These are phyloP conservation scores for Spathaspora girioi DNA, from an alignment of 805 yeast genomes.

Conservation along the genomic window DNA sequence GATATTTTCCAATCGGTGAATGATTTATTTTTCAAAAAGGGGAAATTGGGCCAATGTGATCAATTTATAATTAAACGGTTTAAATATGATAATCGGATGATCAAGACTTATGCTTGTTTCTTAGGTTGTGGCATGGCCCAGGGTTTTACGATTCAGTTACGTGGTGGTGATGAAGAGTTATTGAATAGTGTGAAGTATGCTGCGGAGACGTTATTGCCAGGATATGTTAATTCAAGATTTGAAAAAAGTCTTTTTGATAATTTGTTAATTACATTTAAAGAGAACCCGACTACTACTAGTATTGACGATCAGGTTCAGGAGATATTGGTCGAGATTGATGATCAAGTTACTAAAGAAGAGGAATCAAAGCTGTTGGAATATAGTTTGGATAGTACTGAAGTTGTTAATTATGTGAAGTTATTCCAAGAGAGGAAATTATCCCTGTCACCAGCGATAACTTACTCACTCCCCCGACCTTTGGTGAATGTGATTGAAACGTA, in stretches of 20 bases:
- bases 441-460: slow-evolving; percentile 79
- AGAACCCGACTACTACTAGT: slow-evolving; percentile 5
- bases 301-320: slow-evolving; percentile 5
- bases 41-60: slow-evolving; percentile 67
- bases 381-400: slow-evolving; percentile 28
- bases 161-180: slow-evolving; percentile 68
- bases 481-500: slow-evolving; percentile 54
- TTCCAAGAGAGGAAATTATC: slow-evolving; percentile 60
- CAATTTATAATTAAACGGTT: slow-evolving; percentile 68
- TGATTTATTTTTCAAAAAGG: slow-evolving; percentile 63
- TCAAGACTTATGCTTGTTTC: slow-evolving; percentile 74
- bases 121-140: slow-evolving; percentile 69
- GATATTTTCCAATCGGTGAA: slow-evolving; percentile 86
- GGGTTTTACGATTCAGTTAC: slow-evolving; percentile 83
- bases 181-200: slow-evolving; percentile 72
- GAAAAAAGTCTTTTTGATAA: slow-evolving; percentile 48
- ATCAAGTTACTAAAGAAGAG: slow-evolving; percentile 7
- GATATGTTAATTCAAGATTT: slow-evolving; percentile 70
- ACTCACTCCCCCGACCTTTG: slow-evolving; percentile 65
- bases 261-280: slow-evolving; percentile 11
- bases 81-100: slow-evolving; percentile 43
- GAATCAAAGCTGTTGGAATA: slow-evolving; percentile 15
- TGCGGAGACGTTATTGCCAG: slow-evolving; percentile 75
- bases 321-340: slow-evolving; percentile 1
- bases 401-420: slow-evolving; percentile 29